A percentile compares a stretch with the other conserved stretches of the same genome.
Conservation (phyloP, 2,329 filamentous ascomycete genomes). For the Arachnopeziza araneosa region DNA sequence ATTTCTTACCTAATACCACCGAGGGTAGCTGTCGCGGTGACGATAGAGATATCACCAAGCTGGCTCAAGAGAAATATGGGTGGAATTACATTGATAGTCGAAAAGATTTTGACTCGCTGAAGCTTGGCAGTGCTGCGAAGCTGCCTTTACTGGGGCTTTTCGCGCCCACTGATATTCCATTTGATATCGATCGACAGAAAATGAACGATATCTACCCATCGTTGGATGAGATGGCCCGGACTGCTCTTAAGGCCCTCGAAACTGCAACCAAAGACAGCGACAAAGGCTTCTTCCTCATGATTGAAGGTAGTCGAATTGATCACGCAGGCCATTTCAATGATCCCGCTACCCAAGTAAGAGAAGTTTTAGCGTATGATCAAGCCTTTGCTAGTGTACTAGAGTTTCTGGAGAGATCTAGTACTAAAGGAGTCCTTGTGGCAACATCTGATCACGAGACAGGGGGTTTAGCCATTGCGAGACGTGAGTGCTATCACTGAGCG, state of each 20-base stretch:
- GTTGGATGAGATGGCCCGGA: slow-evolving; percentile 83
- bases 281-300: slow-evolving; percentile 97
- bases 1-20: slow-evolving; percentile 81
- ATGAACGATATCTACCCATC: slow-evolving; percentile 79
- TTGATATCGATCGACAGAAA: slow-evolving; percentile 82
- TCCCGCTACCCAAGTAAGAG: slow-evolving; percentile 77
- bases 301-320: slow-evolving; percentile 93
- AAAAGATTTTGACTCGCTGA: slow-evolving; percentile 68
- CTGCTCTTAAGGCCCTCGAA: slow-evolving; percentile 73
- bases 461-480: slow-evolving; percentile 75
- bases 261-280: slow-evolving; percentile 78
- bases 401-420: slow-evolving; percentile 70
- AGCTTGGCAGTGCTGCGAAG: slow-evolving; percentile 59
- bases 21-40: slow-evolving; percentile 78
- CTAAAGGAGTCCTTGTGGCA: slow-evolving; percentile 74
- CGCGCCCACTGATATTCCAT: slow-evolving; percentile 77
- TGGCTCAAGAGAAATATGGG: slow-evolving; percentile 69
- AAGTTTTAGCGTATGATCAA: slow-evolving; percentile 92
- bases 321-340: slow-evolving; percentile 88
- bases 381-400: slow-evolving; percentile 78
- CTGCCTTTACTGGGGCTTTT: slow-evolving; percentile 84
- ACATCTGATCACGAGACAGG: slow-evolving; percentile 98
- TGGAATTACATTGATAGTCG: slow-evolving; percentile 75
- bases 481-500: slow-evolving; percentile 37
- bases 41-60: slow-evolving; percentile 63